Base-by-base conservation (phyloP, 257 asterid species). In the Pogostemon cablin region DNA sequence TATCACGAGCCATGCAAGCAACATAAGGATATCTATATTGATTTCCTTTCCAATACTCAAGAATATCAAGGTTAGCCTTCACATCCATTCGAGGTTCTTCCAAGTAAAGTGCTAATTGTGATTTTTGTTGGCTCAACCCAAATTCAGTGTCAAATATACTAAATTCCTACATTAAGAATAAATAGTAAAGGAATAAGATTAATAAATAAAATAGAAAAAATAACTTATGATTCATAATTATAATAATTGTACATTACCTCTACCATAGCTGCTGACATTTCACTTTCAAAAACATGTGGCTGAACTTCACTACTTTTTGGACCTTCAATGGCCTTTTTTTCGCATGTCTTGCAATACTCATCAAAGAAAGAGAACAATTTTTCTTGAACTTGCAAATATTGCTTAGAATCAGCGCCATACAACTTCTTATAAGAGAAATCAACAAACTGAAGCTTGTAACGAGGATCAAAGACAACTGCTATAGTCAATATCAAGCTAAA, bases 401-500 rank as follows among this genome's bases (percentile, higher is more conserved):
- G 17, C n/a, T 2, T n/a, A n/a, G n/a, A n/a, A n/a, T 37, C 46
- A 9, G 5, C 17, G 6, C 65, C 48, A n/a, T 60, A 38, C 10
- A n/a, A 40, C 0, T 37, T 60, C 34, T 37, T 38, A 39, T 37
- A 38, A 4, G 47, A 38, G n/a, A 60, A 60, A 0, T 60, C 49
- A 7, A 60, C 47, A 5, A 60, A 60, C 3, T 60, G 65, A 4
- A 43, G 53, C n/a, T 63, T 63, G 25, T 63, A 63, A 1, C 20
- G 68, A 43, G 54, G 68, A 43, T 63, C 68, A 34, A 58, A 35
- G 20, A 58, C 20, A 39, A 12, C 65, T 3, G n/a, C 41, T 60
- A 60, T 42, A 4, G 68, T 44, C 54, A 63, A 63, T 4, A 63
- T 43, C 55, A 43, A 6, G 3, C 43, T 43, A 25, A 65, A 65